Evolutionary conservation across 768 basidiomycete species (phyloP).

Genomic region (Xerocomus brunneocitrinus): DNA sequence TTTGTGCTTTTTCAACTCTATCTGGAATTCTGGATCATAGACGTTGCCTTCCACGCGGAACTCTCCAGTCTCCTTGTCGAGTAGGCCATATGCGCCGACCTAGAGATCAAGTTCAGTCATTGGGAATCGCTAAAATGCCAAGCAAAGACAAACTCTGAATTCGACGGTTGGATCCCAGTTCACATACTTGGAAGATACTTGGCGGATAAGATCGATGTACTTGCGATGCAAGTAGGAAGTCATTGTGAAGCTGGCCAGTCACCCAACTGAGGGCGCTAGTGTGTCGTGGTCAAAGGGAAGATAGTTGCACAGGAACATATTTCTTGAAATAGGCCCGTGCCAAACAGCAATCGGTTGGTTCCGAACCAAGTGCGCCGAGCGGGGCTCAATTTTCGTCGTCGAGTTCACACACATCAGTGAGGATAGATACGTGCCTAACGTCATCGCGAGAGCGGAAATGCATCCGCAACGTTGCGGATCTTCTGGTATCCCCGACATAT

Average conservation of each 20-base stretch:
- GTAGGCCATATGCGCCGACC: conserved; percentile 35
- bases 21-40: conserved; percentile 24
- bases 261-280: background rate
- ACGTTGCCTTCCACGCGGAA: conserved; percentile 33
- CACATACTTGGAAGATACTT: conserved; percentile 32
- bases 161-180: conserved; percentile 34
- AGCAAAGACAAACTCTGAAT: conserved; percentile 19
- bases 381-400: no score
- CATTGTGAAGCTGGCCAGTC: conserved; percentile 1
- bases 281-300: no score
- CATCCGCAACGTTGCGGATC: no score
- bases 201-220: conserved; percentile 33
- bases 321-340: no score
- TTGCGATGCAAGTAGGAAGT: conserved; percentile 22
- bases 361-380: no score
- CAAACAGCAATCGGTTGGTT: no score
- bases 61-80: conserved; percentile 30
- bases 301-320: no score
- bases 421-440: no score
- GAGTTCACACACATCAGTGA: no score
- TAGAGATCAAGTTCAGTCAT: conserved; percentile 7
- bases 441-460: no score
- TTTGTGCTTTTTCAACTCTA: conserved; percentile 12
- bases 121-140: background rate
- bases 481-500: no score